phyloP scores from a whole-genome alignment of 768 basidiomycete genomes.

The Mycena crocata region DNA sequence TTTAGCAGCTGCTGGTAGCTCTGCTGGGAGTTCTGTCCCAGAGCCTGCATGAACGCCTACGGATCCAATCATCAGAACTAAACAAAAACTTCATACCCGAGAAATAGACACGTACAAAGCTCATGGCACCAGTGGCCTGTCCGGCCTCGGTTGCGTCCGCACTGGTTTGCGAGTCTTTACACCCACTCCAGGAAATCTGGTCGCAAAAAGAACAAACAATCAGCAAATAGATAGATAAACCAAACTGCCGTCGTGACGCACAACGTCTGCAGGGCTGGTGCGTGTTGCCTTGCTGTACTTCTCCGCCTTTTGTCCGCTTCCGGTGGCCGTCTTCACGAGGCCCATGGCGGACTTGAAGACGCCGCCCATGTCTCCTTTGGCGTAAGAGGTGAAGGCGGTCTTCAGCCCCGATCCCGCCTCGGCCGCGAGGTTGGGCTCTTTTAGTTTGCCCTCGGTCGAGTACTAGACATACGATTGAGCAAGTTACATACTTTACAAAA shows the following conservation, averaged over 20 bases:
- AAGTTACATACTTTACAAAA: neutral
- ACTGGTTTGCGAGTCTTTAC: conserved; percentile 86
- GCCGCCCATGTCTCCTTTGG: conserved; percentile 83
- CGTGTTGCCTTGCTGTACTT: conserved; percentile 70
- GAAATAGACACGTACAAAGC: conserved; percentile 61
- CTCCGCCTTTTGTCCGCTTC: conserved; percentile 71
- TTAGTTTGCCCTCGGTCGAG: conserved; percentile 94
- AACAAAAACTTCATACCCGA: neutral
- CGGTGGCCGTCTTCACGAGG: conserved; percentile 80
- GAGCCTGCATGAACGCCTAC: conserved; percentile 68
- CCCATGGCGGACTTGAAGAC: conserved; percentile 79
- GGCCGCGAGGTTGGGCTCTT: conserved; percentile 90
- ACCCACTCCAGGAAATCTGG: conserved; percentile 89
- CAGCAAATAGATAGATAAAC: neutral
- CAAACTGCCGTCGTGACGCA: conserved; percentile 51
- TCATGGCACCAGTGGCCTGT: conserved; percentile 83
- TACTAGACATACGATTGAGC: conserved; percentile 59
- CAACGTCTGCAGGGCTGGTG: conserved; percentile 88
- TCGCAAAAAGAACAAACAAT: conserved; percentile 5
- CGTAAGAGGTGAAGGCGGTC: conserved; percentile 81
- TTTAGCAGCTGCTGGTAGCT: conserved; percentile 64
- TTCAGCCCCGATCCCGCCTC: conserved; percentile 91
- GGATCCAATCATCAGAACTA: too few relatives aligned
- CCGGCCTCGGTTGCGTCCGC: conserved; percentile 79
- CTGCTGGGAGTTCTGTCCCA: conserved; percentile 62